Percentiles rank a stretch among this genome's conserved stretches.
Conservation (phyloP, 805 yeast genomes). For the Candida maris region DNA sequence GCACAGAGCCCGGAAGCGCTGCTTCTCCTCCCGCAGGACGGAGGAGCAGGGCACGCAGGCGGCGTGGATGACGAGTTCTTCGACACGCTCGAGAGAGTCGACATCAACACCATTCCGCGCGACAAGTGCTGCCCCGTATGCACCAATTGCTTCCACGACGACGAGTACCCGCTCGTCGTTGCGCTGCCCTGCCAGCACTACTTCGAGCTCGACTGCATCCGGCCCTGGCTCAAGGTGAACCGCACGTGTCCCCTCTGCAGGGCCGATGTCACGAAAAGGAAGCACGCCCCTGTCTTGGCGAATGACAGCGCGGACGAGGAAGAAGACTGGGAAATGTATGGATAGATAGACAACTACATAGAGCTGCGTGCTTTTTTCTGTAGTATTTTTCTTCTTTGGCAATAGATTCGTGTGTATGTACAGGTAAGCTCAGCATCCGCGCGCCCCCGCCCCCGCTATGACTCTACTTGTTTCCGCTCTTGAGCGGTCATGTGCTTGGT, state of each 20-base stretch:
- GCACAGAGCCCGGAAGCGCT: constrained; percentile 11
- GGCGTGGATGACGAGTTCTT: constrained; percentile 70
- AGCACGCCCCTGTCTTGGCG: constrained; percentile 31
- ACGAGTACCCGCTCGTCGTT: constrained; percentile 76
- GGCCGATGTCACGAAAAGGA: constrained; percentile 53
- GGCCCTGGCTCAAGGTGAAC: constrained; percentile 79
- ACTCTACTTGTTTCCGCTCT: constrained; percentile 19
- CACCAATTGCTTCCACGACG: constrained; percentile 65
- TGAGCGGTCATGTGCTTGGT: constrained; percentile 43
- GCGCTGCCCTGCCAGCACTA: constrained; percentile 72
- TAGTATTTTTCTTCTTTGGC: not conserved
- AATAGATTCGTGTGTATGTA: constrained; percentile 9
- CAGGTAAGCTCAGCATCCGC: constrained; percentile 5
- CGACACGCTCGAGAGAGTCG: constrained; percentile 73
- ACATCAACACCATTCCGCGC: constrained; percentile 35
- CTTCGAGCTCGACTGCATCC: constrained; percentile 86
- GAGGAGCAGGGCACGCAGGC: constrained; percentile 2
- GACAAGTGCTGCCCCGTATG: constrained; percentile 83
- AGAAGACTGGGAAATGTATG: constrained; percentile 79
- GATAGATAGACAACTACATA: constrained; percentile 31
- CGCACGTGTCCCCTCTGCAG: constrained; percentile 86
- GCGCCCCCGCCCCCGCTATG: constrained; percentile 4
- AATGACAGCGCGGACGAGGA: constrained; percentile 57
- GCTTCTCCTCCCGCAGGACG: too few species aligned
- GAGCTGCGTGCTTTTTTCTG: not conserved